phyloP scores from a whole-genome alignment of 768 basidiomycete genomes.

The Mrakia gelida region DNA sequence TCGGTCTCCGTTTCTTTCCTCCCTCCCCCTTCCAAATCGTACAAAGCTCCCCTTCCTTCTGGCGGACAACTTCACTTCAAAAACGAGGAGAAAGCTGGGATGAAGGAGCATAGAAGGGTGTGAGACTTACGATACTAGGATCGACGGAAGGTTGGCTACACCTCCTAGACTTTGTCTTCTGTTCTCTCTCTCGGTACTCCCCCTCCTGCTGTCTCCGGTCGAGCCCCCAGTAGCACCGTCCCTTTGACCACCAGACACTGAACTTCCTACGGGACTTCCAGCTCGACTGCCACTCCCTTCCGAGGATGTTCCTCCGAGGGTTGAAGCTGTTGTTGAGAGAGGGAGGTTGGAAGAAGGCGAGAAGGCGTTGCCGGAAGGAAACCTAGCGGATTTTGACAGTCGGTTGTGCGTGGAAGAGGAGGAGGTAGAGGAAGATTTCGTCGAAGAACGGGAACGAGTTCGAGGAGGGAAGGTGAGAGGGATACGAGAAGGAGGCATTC shows the following conservation, averaged over 20 bases:
- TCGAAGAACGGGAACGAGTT: background rate
- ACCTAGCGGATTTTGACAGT: background rate
- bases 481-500: slow-evolving; percentile 7
- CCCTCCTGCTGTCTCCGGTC: background rate
- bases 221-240: background rate
- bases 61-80: too few species aligned
- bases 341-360: background rate
- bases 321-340: background rate
- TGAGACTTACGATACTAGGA: slow-evolving; percentile 5
- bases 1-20: background rate
- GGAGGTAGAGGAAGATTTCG: background rate
- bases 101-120: background rate
- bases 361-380: background rate
- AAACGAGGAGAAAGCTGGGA: background rate
- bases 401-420: background rate
- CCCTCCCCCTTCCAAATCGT: background rate
- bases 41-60: background rate
- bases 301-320: background rate
- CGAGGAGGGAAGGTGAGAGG: slow-evolving; percentile 13
- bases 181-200: background rate
- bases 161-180: slow-evolving; percentile 5
- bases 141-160: background rate
- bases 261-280: background rate
- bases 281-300: background rate
- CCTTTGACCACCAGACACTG: background rate